Conservation (phyloP, 257 asterid genomes). For the Fraxinus excelsior region DNA sequence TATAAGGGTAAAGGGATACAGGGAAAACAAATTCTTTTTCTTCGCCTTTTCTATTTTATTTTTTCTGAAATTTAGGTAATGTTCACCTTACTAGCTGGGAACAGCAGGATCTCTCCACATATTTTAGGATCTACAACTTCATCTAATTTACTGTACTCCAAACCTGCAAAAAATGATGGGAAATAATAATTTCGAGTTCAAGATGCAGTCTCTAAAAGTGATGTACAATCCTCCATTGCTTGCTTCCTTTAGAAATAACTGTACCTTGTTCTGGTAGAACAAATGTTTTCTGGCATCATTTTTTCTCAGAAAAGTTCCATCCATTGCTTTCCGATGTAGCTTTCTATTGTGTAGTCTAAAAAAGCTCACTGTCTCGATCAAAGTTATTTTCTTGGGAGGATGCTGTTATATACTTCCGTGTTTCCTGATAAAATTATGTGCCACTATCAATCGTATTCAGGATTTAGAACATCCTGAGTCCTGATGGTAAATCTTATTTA, state of each 20-base stretch:
- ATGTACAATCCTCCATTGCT: constrained; percentile 13
- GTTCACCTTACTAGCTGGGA: constrained; percentile 22
- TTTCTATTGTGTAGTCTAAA: background rate
- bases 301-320: background rate
- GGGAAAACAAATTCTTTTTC: background rate
- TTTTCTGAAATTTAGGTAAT: constrained; percentile 15
- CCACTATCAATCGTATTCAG: background rate
- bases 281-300: background rate
- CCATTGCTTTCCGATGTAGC: background rate
- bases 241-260: background rate
- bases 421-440: constrained; percentile 18
- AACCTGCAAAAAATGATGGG: constrained; percentile 22
- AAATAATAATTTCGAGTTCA: constrained; percentile 24
- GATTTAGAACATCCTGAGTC: constrained; percentile 15
- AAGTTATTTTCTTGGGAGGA: background rate
- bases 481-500: constrained; percentile 11
- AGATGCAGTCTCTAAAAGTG: constrained; percentile 11
- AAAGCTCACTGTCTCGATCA: background rate
- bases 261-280: background rate
- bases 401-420: constrained; percentile 5
- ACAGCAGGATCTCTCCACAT: background rate
- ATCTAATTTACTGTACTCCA: constrained; percentile 18
- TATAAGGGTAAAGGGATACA: constrained; percentile 24
- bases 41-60: constrained; percentile 10
- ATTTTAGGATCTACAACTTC: constrained; percentile 7